phyloP scores from a whole-genome alignment of 108 stramenopile genomes.

The Cyclotella kingstonii region DNA sequence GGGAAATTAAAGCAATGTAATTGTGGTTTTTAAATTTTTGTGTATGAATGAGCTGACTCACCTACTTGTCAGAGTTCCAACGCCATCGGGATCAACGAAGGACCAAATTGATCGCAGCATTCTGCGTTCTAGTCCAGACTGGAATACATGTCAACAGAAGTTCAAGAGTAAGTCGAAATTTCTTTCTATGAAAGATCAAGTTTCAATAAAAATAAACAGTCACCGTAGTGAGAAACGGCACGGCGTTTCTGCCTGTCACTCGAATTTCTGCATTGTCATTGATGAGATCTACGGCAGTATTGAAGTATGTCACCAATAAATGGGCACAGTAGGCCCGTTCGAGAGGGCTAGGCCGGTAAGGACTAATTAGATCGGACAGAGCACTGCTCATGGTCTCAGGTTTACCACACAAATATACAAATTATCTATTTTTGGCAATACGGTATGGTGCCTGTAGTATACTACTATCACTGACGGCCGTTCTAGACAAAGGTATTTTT shows the following conservation, averaged over 20 bases:
- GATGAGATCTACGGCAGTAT: conserved; percentile 14
- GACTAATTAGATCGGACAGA: too few species aligned
- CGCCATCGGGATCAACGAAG: conserved; percentile 54
- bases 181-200: not conserved
- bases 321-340: conserved; percentile 61
- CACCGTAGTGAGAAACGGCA: conserved; percentile 55
- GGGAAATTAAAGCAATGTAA: not conserved
- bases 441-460: too few species aligned
- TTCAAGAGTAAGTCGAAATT: not conserved
- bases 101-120: conserved; percentile 55
- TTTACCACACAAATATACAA: too few species aligned
- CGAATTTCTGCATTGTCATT: conserved; percentile 27
- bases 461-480: too few species aligned
- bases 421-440: too few species aligned
- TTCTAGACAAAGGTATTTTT: too few species aligned
- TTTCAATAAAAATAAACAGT: not conserved
- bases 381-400: too few species aligned
- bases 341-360: conserved; percentile 51
- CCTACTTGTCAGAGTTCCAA: conserved; percentile 44
- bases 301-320: conserved; percentile 49
- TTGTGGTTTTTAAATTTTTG: too few species aligned
- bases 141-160: not conserved
- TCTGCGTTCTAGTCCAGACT: conserved; percentile 48
- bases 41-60: not conserved
- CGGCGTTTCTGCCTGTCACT: conserved; percentile 57